A percentile compares a stretch with the other conserved stretches of the same genome.
Conservation (phyloP, 495 filamentous ascomycete species). For the Chlorociboria aeruginascens region DNA sequence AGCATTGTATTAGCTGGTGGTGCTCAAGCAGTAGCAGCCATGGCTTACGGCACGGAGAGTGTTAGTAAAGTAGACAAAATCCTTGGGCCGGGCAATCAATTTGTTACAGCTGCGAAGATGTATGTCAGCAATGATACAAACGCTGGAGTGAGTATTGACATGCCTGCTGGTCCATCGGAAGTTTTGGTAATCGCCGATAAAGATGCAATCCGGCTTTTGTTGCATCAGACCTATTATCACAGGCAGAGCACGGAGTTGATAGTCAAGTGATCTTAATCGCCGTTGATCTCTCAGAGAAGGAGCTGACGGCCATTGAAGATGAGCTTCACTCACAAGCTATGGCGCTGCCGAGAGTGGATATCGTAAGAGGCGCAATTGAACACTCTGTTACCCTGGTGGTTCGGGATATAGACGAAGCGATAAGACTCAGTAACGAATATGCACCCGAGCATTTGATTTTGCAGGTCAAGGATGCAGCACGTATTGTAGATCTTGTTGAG, state of each 20-base stretch:
- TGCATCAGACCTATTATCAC: conserved; percentile 83
- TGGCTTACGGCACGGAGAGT: conserved; percentile 74
- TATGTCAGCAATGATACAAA: conserved; percentile 90
- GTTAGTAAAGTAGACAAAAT: conserved; percentile 98
- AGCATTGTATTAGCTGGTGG: conserved; percentile 92
- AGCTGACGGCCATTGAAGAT: conserved; percentile 72
- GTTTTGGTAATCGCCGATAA: conserved; percentile 93
- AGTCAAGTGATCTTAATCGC: conserved; percentile 91
- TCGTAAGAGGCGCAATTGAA: conserved; percentile 80
- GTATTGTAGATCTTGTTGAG: conserved; percentile 64
- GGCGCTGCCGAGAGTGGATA: conserved; percentile 78
- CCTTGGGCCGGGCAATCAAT: conserved; percentile 93
- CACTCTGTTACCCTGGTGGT: conserved; percentile 88
- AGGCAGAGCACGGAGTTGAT: conserved; percentile 94
- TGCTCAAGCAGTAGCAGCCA: conserved; percentile 86
- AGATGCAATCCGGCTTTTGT: conserved; percentile 83
- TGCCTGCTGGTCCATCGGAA: conserved; percentile 95
- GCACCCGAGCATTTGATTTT: conserved; percentile 97
- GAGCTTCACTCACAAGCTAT: conserved; percentile 86
- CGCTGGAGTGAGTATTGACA: conserved; percentile 90
- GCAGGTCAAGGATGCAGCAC: conserved; percentile 64
- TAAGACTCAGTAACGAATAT: conserved; percentile 82
- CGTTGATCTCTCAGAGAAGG: conserved; percentile 57
- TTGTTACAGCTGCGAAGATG: conserved; percentile 98
- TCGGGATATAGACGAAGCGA: conserved; percentile 66